A percentile compares a stretch with the other conserved stretches of the same genome.
phyloP scores from a whole-genome alignment of 2,329 filamentous ascomycete genomes.

The Epicoccum nigrum region DNA sequence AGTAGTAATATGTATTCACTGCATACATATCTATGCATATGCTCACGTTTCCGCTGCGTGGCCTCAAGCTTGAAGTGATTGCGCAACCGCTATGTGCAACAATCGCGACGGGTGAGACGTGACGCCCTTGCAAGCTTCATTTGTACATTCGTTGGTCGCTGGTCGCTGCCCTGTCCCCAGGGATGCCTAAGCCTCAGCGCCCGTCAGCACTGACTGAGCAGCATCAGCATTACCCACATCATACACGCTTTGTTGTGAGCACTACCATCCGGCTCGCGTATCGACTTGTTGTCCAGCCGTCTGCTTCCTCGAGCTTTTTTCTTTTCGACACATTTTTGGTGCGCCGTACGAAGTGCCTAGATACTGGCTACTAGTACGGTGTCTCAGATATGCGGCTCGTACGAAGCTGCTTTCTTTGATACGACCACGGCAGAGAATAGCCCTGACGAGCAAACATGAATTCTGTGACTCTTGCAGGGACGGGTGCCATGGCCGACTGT shows the following conservation, averaged over 20 bases:
- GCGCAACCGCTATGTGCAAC: constrained; percentile 10
- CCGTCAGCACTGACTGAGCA: constrained; percentile 6
- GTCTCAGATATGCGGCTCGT: constrained; percentile 4
- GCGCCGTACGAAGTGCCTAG: neutral
- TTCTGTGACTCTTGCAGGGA: constrained; percentile 1
- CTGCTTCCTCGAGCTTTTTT: neutral
- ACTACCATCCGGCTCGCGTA: neutral
- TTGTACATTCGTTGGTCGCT: constrained; percentile 2
- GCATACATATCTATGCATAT: neutral
- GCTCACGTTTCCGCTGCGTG: constrained; percentile 15
- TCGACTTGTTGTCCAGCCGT: neutral
- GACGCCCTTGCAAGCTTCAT: neutral
- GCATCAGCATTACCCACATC: neutral
- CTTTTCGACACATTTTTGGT: constrained; percentile 3
- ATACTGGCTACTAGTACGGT: constrained; percentile 1
- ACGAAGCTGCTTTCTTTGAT: constrained; percentile 13
- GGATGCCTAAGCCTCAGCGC: constrained; percentile 9
- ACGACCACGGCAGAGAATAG: constrained; percentile 1
- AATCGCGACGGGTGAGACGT: constrained; percentile 10
- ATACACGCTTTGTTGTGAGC: neutral
- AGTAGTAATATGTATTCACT: no score
- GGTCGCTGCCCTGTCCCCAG: constrained; percentile 15
- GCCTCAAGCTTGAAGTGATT: constrained; percentile 9
- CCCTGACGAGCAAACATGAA: no score
- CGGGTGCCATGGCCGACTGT: neutral